phyloP scores from a whole-genome alignment of 495 filamentous ascomycete species.

The Bryoglossum gracile region DNA sequence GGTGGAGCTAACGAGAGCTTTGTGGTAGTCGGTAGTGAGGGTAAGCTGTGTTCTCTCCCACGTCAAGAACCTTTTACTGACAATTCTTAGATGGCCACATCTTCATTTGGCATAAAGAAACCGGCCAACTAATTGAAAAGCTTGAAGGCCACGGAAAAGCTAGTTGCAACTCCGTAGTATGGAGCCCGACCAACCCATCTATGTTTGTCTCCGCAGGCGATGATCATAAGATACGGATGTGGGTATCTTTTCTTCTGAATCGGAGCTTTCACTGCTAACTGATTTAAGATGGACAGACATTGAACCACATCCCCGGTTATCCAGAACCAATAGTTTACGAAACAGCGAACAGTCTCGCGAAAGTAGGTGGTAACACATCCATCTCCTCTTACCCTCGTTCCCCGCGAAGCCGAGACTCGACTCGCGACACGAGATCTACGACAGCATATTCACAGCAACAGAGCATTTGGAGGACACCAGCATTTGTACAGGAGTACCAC shows the following conservation, averaged over 20 bases:
- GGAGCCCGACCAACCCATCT: slow-evolving; percentile 75
- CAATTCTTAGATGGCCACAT: slow-evolving; percentile 57
- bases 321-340: not conserved
- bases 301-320: slow-evolving; percentile 1
- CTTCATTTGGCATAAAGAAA: slow-evolving; percentile 86
- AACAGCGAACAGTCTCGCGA: not conserved
- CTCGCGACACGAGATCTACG: too few relatives aligned
- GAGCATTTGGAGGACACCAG: slow-evolving; percentile 12
- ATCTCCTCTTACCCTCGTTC: too few relatives aligned
- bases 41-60: slow-evolving; percentile 36
- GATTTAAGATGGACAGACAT: slow-evolving; percentile 16
- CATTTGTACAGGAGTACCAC: slow-evolving; percentile 18
- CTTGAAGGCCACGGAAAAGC: slow-evolving; percentile 67
- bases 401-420: too few relatives aligned
- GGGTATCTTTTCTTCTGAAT: slow-evolving; percentile 26
- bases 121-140: slow-evolving; percentile 63
- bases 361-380: not conserved
- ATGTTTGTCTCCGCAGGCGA: slow-evolving; percentile 93
- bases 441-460: not conserved
- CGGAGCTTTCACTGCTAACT: slow-evolving; percentile 2
- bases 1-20: slow-evolving; percentile 89
- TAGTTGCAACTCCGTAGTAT: slow-evolving; percentile 83
- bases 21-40: slow-evolving; percentile 85
- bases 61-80: slow-evolving; percentile 1
- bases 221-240: slow-evolving; percentile 83